These are phyloP conservation scores for Starmerella bombi DNA, from an alignment of 805 yeast species.

Conservation along the genomic window DNA sequence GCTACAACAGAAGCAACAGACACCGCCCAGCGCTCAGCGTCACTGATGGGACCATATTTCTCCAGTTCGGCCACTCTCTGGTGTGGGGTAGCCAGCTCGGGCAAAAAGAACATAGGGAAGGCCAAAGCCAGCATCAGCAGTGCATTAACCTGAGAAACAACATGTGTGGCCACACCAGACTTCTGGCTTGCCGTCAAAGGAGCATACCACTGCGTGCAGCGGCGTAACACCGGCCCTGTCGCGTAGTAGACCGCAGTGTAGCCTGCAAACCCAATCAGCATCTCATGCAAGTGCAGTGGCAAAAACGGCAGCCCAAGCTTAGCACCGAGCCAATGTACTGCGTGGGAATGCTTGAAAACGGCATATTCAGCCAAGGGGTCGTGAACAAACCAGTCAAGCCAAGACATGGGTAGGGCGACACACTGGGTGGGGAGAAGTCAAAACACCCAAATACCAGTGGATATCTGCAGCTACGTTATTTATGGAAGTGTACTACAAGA, in stretches of 20 bases:
- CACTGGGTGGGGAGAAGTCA: no score
- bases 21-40: slow-evolving; percentile 38
- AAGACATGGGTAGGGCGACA: background rate
- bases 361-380: slow-evolving; percentile 9
- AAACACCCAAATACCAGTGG: no score
- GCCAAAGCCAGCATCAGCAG: slow-evolving; percentile 45
- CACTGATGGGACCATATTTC: background rate
- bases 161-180: slow-evolving; percentile 76
- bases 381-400: background rate
- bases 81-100: slow-evolving; percentile 36
- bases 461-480: no score
- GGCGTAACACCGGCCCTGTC: slow-evolving; percentile 37
- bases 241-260: slow-evolving; percentile 45
- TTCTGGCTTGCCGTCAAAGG: slow-evolving; percentile 43
- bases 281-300: slow-evolving; percentile 46
- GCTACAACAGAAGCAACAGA: slow-evolving; percentile 45
- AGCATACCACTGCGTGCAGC: slow-evolving; percentile 41
- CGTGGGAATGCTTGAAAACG: slow-evolving; percentile 2
- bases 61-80: background rate
- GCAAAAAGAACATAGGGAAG: slow-evolving; percentile 53
- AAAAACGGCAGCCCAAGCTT: slow-evolving; percentile 23
- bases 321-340: slow-evolving; percentile 4
- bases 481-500: no score
- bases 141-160: slow-evolving; percentile 77
- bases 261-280: slow-evolving; percentile 42